Evolutionary conservation across 306 rosid species (phyloP), one percentile per base, ranked within the genome.

Genomic region (Trifolium pratense): DNA sequence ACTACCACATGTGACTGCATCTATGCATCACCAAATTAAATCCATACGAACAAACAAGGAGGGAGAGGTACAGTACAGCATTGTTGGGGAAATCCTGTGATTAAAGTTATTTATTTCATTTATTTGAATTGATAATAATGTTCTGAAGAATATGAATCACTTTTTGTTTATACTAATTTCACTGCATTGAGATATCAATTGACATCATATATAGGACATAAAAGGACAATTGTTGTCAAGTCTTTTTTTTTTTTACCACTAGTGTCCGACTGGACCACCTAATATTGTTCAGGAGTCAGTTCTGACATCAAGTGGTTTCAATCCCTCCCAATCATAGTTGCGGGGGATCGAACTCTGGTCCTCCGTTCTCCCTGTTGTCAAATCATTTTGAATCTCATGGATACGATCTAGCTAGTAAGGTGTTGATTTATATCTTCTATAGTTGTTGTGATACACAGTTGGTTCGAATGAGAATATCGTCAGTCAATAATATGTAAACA

Each of bases 101-200:
- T 66, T 52, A 58, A 66, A 53, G 39, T 57, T 14, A 2, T 32
- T 42, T 55, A 31, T 68, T 16, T 57, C 9, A 2, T 32, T 42
- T 55, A 31, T 68, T 16, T 29, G 42, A 32, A 55, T 34, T 45
- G 16, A 62, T 62, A 61, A n/a, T 15, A 36, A 21, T 69, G 55
- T 63, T 32, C 29, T 10, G 75, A 69, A 11, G 3, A 32, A 48
- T 26, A 32, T 29, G 39, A 61, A 70, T 26, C 0, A 34, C 20
- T 26, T 51, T 68, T 15, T 23, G 32, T 13, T 11, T 68, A 51
- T 14, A 21, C 70, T 36, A 25, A 36, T 70, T 69, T 49, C n/a
- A 49, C 43, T 34, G 55, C 75, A 34, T 20, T 36, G 32, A 51
- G 7, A 9, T n/a, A 21, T 46, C 4, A 3, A 17, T 37, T 1